Conservation (phyloP, 2,329 filamentous ascomycete species). For the Aspergillaceae sp. region DNA sequence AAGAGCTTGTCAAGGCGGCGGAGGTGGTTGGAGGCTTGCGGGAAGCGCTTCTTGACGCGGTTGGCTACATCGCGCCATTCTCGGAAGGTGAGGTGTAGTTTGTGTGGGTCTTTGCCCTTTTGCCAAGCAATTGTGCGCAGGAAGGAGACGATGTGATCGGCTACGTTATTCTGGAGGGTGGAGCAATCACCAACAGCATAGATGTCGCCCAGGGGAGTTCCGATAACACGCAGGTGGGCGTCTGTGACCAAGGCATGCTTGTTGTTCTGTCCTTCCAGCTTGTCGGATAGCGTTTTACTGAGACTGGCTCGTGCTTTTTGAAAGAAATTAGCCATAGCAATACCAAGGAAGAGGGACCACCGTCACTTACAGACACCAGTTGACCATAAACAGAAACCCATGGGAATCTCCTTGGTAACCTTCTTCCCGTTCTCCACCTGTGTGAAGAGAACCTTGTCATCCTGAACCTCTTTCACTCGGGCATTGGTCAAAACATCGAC, state of each 20-base stretch:
- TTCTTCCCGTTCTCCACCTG: slow-evolving; percentile 69
- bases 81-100: slow-evolving; percentile 72
- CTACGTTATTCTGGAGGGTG: slow-evolving; percentile 95
- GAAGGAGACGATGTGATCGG: slow-evolving; percentile 83
- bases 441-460: slow-evolving; percentile 79
- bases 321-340: slow-evolving; percentile 2
- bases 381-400: slow-evolving; percentile 96
- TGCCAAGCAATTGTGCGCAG: slow-evolving; percentile 85
- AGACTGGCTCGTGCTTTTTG: slow-evolving; percentile 63
- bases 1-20: slow-evolving; percentile 87
- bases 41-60: slow-evolving; percentile 79
- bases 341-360: neutral
- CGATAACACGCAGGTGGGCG: slow-evolving; percentile 78
- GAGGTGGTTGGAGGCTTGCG: slow-evolving; percentile 79
- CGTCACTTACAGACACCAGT: slow-evolving; percentile 62
- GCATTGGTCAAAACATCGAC: slow-evolving; percentile 89
- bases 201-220: slow-evolving; percentile 83
- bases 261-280: slow-evolving; percentile 74
- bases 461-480: slow-evolving; percentile 77
- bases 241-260: slow-evolving; percentile 89
- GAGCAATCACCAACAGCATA: slow-evolving; percentile 95
- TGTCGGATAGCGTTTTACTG: slow-evolving; percentile 65
- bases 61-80: slow-evolving; percentile 83
- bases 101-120: slow-evolving; percentile 79
- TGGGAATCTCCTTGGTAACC: slow-evolving; percentile 85